Base-by-base conservation (phyloP, 2,329 filamentous ascomycete genomes). In the Fusarium pseudoanthophilum region DNA sequence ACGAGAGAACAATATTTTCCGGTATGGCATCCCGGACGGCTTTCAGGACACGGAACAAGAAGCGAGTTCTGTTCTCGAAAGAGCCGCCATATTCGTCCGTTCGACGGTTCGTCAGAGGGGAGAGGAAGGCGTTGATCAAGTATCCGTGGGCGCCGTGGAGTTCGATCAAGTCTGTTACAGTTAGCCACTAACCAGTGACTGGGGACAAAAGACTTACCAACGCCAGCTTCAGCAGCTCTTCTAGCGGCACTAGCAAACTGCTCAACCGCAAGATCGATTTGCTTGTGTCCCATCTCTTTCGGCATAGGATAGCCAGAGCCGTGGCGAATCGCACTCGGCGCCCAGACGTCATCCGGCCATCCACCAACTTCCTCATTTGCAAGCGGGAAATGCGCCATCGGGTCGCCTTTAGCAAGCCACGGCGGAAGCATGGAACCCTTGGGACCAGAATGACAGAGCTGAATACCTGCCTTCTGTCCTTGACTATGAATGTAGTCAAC, bases 61-160 rank as follows among this genome's bases (percentile, higher is more conserved):
- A 78, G 14, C 90, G 86, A 16, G 83, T 87, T 67, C 91, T 87
- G 82, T 92, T 92, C 74, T 90, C 87, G 71, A 92, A 89, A 77
- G 83, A 85, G 56, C 91, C 91, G 52, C 91, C 91, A 79, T 92
- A 92, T 56, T 86, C 75, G 78, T 92, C 91, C 21, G 87, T 91
- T 46, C 91, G 85, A 16, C n/a, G 20, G 2, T 65, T 65, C 1
- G 62, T 53, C 1, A 65, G 46, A 8, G 62, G 57, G 1, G 62
- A 65, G 0, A 65, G 26, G 2, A 65, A 65, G 5, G 36, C 3
- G 18, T 40, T 30, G 1, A 65, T 42, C 3, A 65, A 13, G 5
- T 65, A 65, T 1, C 62, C 62, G 3, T 65, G 62, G 4, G 62
- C 62, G 1, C 62, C 62, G 2, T 65, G 62, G 1, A 65, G 14